Conservation (phyloP, 2,329 filamentous ascomycete species). For the Harringtonia aguacate region DNA sequence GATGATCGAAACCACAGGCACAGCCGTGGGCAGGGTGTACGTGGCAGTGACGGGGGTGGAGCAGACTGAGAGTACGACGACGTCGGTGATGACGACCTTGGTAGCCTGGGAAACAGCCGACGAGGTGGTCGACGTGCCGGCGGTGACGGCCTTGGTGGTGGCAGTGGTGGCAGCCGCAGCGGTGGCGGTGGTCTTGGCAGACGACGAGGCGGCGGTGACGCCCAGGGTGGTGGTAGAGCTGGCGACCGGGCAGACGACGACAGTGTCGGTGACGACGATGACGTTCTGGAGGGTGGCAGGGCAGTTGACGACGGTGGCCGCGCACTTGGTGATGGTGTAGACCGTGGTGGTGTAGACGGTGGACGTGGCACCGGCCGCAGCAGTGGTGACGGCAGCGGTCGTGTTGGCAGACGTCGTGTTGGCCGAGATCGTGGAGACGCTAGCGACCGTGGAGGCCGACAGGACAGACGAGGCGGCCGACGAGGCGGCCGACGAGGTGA, state of each 20-base stretch:
- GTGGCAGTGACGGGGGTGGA: constrained; percentile 13
- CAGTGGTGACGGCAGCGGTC: neutral
- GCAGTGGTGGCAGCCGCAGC: neutral
- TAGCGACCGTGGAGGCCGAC: too few species aligned
- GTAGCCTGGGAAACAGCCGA: neutral
- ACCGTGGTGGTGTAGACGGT: constrained; percentile 14
- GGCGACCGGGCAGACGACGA: constrained; percentile 13
- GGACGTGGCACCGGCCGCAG: too few species aligned
- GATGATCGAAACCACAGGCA: neutral
- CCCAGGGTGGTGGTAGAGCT: too few species aligned
- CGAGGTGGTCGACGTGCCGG: too few species aligned
- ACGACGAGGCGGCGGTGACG: neutral
- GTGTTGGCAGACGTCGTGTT: too few species aligned
- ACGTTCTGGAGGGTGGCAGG: constrained; percentile 16
- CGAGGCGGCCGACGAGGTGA: too few species aligned
- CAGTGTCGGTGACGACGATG: constrained; percentile 16
- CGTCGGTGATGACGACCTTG: constrained; percentile 11
- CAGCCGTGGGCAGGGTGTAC: constrained; percentile 52
- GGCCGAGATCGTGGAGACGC: too few species aligned
- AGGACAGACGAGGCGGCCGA: too few species aligned
- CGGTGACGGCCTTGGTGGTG: neutral
- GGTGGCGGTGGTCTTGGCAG: neutral
- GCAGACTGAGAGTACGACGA: constrained; percentile 14
- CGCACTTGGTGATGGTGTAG: constrained; percentile 21
- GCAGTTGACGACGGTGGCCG: constrained; percentile 19